These are phyloP conservation scores for Chernovozyma sophiae-reginae DNA, from an alignment of 1,139 yeast species.

Conservation along the genomic window DNA sequence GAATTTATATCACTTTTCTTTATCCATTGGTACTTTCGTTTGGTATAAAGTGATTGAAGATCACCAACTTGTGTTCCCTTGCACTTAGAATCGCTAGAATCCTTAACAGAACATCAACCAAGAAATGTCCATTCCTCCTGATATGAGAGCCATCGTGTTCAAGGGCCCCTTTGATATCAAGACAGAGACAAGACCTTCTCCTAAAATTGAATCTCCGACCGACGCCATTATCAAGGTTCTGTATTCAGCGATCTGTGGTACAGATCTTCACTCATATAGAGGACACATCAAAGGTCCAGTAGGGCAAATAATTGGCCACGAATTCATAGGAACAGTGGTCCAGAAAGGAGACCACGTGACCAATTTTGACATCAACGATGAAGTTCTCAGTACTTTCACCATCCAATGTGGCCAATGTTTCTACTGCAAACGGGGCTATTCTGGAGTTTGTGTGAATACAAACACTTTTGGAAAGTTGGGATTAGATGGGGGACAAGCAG, in stretches of 20 bases:
- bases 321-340: slow-evolving; percentile 42
- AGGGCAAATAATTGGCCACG: slow-evolving; percentile 50
- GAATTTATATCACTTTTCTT: neutral
- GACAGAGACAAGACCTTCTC: slow-evolving; percentile 41
- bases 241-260: slow-evolving; percentile 58
- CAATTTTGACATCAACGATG: slow-evolving; percentile 37
- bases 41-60: no score
- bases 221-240: slow-evolving; percentile 53
- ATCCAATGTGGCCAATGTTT: slow-evolving; percentile 55
- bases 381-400: slow-evolving; percentile 49
- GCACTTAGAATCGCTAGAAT: neutral
- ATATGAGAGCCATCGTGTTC: slow-evolving; percentile 58
- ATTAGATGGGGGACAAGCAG: slow-evolving; percentile 59
- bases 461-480: slow-evolving; percentile 54
- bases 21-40: no score
- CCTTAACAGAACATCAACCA: slow-evolving; percentile 1
- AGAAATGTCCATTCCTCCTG: slow-evolving; percentile 11
- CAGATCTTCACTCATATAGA: slow-evolving; percentile 58
- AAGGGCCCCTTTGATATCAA: slow-evolving; percentile 45
- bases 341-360: slow-evolving; percentile 32
- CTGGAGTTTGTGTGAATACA: slow-evolving; percentile 50
- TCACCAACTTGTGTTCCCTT: no score
- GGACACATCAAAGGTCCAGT: slow-evolving; percentile 45
- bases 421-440: slow-evolving; percentile 49
- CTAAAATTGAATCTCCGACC: slow-evolving; percentile 31